Evolutionary conservation across 2,329 filamentous ascomycete species (phyloP).

Genomic region (Pestalotiopsis sp.): DNA sequence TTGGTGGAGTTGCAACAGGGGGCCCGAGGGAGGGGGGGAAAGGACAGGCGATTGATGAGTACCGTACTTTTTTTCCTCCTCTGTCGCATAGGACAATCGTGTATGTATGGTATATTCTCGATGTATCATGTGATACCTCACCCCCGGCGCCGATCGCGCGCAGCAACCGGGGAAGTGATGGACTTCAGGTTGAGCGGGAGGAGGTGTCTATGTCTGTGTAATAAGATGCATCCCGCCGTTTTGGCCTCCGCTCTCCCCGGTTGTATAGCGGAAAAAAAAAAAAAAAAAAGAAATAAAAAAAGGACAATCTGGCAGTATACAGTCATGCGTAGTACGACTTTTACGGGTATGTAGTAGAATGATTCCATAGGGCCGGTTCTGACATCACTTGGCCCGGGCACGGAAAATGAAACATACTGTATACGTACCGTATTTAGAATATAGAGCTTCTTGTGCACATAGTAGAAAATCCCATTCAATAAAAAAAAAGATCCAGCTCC

Average conservation of each 20-base stretch:
- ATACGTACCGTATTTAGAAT: background rate
- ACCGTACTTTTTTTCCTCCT: background rate
- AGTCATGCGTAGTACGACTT: background rate
- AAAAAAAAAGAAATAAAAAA: background rate
- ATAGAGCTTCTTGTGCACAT: background rate
- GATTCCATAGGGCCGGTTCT: background rate
- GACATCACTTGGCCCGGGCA: background rate
- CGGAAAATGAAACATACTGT: background rate
- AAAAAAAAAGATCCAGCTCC: background rate
- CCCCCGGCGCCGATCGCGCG: background rate
- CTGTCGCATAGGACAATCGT: background rate
- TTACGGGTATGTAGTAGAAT: no score
- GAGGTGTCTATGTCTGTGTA: no score
- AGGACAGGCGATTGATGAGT: background rate
- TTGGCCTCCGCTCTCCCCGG: no score
- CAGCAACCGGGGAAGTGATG: no score
- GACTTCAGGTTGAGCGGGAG: no score
- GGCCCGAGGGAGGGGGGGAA: background rate
- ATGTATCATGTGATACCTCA: background rate
- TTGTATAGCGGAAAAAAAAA: background rate
- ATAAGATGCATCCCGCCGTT: no score
- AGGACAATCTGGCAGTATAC: background rate
- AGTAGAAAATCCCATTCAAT: background rate
- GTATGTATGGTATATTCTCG: background rate
- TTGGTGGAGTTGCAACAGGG: background rate